These are phyloP conservation scores for Alternaria burnsii DNA, from an alignment of 2,329 filamentous ascomycete species.

Conservation along the genomic window DNA sequence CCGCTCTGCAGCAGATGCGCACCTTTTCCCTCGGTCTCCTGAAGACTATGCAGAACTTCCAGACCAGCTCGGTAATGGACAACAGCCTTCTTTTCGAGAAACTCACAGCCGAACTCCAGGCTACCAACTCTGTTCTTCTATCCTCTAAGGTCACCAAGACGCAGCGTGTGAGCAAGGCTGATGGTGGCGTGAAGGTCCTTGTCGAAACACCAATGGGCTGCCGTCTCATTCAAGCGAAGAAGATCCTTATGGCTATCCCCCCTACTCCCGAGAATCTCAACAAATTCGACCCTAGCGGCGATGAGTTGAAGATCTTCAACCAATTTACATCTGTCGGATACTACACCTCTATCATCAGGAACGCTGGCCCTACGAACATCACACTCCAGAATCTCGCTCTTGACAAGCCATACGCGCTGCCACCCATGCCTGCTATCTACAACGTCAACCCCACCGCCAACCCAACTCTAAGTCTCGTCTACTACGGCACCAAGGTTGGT, in stretches of 20 bases:
- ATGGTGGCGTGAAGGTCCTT: conserved; percentile 14
- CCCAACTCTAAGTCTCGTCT: conserved; percentile 22
- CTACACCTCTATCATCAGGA: conserved; percentile 52
- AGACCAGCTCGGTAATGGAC: conserved; percentile 27
- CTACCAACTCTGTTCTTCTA: conserved; percentile 17
- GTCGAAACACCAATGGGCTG: conserved; percentile 24
- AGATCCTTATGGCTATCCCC: conserved; percentile 55
- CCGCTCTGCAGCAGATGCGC: conserved; percentile 46
- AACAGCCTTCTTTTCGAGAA: conserved; percentile 34
- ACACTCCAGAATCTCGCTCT: conserved; percentile 38
- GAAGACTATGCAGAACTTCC: conserved; percentile 13
- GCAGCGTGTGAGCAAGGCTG: conserved; percentile 18
- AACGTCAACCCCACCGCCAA: conserved; percentile 28
- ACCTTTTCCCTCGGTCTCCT: conserved; percentile 15
- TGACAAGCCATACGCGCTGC: conserved; percentile 38
- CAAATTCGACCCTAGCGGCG: conserved; percentile 47
- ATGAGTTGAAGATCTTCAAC: conserved; percentile 49
- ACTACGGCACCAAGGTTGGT: conserved; percentile 24
- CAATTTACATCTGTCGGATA: conserved; percentile 51
- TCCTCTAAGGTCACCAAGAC: conserved; percentile 39
- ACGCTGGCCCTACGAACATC: conserved; percentile 46
- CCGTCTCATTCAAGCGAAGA: conserved; percentile 49
- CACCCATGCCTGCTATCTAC: conserved; percentile 45
- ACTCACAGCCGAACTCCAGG: conserved; percentile 17
- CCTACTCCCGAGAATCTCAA: conserved; percentile 48